phyloP scores from a whole-genome alignment of 2,329 filamentous ascomycete species.

The Sporothrix pseudoabietina region DNA sequence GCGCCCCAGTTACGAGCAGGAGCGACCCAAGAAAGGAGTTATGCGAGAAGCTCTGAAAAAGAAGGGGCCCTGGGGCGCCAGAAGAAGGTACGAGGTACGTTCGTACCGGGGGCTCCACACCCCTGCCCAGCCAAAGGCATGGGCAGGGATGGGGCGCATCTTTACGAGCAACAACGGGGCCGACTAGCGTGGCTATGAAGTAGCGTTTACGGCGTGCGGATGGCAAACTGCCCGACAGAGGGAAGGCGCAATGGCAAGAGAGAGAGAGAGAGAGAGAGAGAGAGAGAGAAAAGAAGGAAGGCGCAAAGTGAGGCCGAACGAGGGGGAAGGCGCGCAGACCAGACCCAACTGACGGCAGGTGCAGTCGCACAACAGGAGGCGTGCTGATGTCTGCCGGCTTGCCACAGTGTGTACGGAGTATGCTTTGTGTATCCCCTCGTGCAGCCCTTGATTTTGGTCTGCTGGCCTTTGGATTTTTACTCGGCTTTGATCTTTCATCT shows the following conservation, averaged over 20 bases:
- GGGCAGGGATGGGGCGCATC: slow-evolving; percentile 24
- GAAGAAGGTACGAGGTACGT: slow-evolving; percentile 20
- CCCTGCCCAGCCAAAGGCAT: slow-evolving; percentile 21
- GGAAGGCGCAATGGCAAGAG: background rate
- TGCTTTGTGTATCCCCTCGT: background rate
- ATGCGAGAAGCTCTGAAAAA: background rate
- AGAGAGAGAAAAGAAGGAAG: background rate
- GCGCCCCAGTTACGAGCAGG: background rate
- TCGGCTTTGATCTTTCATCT: background rate
- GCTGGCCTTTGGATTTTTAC: background rate
- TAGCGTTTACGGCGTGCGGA: background rate
- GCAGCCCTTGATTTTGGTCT: background rate
- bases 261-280: background rate
- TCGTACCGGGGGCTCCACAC: background rate
- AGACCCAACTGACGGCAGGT: background rate
- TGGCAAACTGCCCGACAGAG: background rate
- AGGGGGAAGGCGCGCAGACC: background rate
- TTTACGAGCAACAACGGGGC: slow-evolving; percentile 20
- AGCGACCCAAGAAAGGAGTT: background rate
- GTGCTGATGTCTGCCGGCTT: slow-evolving; percentile 1
- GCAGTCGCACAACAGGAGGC: slow-evolving; percentile 10
- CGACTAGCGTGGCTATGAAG: slow-evolving; percentile 8
- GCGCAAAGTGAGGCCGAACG: slow-evolving; percentile 6
- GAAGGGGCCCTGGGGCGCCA: background rate
- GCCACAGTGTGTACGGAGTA: too few relatives aligned